A percentile compares a stretch with the other conserved stretches of the same genome.
phyloP scores from a whole-genome alignment of 2,329 filamentous ascomycete species.

The Paraconiothyrium sp. region DNA sequence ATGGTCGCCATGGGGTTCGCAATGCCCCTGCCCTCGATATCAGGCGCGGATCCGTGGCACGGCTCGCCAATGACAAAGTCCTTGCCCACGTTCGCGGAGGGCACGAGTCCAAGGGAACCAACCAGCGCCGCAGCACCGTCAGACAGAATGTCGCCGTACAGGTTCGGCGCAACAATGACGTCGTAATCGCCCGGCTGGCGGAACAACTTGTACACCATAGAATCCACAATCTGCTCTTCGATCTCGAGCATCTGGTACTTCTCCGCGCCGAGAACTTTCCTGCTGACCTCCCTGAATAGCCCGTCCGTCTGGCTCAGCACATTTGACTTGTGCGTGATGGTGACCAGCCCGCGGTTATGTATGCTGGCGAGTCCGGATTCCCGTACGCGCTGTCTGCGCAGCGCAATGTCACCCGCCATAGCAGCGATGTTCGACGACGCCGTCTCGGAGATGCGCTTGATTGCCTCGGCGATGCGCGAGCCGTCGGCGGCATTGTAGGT shows the following conservation, averaged over 20 bases:
- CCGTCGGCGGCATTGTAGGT: slow-evolving; percentile 78
- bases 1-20: slow-evolving; percentile 97
- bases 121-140: slow-evolving; percentile 95
- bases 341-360: slow-evolving; percentile 79
- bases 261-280: slow-evolving; percentile 73
- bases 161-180: slow-evolving; percentile 95
- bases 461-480: slow-evolving; percentile 89
- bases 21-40: slow-evolving; percentile 91
- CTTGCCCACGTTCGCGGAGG: slow-evolving; percentile 93
- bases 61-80: slow-evolving; percentile 96
- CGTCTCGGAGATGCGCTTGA: slow-evolving; percentile 93
- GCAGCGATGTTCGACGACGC: slow-evolving; percentile 86
- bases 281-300: slow-evolving; percentile 85
- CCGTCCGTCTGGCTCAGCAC: slow-evolving; percentile 96
- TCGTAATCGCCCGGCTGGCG: slow-evolving; percentile 95
- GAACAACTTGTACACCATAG: slow-evolving; percentile 99
- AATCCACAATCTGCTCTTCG: slow-evolving; percentile 98
- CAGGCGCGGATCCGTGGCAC: slow-evolving; percentile 94
- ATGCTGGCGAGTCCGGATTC: slow-evolving; percentile 66
- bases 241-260: slow-evolving; percentile 72
- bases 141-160: slow-evolving; percentile 96
- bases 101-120: slow-evolving; percentile 89
- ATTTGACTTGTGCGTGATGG: slow-evolving; percentile 98
- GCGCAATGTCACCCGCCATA: slow-evolving; percentile 94
- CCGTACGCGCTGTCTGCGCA: slow-evolving; percentile 84